These are phyloP conservation scores for Pleurotus sapidus DNA, from an alignment of 768 basidiomycete genomes.

Conservation along the genomic window DNA sequence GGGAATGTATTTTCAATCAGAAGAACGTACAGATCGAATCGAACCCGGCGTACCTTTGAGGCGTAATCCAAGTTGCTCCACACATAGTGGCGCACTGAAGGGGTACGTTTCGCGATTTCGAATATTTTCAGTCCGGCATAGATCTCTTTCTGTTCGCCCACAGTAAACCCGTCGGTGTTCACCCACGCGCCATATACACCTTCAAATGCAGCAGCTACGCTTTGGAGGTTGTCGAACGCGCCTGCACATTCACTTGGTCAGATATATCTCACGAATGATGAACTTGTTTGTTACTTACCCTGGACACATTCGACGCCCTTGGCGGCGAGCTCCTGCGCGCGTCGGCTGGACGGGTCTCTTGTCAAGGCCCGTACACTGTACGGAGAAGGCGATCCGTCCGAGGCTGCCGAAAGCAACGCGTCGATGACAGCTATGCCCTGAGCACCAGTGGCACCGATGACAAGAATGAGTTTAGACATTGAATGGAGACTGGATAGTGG, in stretches of 20 bases:
- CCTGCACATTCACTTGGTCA: slow-evolving; percentile 17
- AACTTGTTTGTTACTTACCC: slow-evolving; percentile 20
- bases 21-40: background rate
- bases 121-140: slow-evolving; percentile 38
- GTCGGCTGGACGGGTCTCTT: slow-evolving; percentile 26
- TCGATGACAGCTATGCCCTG: slow-evolving; percentile 39
- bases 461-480: slow-evolving; percentile 33
- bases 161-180: slow-evolving; percentile 38
- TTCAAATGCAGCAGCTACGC: slow-evolving; percentile 27
- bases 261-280: no score
- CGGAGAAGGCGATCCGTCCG: slow-evolving; percentile 36
- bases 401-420: slow-evolving; percentile 28
- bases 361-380: slow-evolving; percentile 41
- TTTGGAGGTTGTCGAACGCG: slow-evolving; percentile 26
- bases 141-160: slow-evolving; percentile 37
- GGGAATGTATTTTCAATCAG: background rate
- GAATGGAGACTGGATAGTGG: background rate
- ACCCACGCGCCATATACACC: slow-evolving; percentile 39
- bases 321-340: slow-evolving; percentile 31
- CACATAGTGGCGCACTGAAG: slow-evolving; percentile 33
- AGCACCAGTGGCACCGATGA: slow-evolving; percentile 45
- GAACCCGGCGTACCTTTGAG: slow-evolving; percentile 26
- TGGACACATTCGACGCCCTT: slow-evolving; percentile 34
- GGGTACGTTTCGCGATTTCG: slow-evolving; percentile 32
- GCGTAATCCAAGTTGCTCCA: slow-evolving; percentile 41